Conservation (phyloP, 805 yeast species). For the Cyberlindnera mississippiensis region DNA sequence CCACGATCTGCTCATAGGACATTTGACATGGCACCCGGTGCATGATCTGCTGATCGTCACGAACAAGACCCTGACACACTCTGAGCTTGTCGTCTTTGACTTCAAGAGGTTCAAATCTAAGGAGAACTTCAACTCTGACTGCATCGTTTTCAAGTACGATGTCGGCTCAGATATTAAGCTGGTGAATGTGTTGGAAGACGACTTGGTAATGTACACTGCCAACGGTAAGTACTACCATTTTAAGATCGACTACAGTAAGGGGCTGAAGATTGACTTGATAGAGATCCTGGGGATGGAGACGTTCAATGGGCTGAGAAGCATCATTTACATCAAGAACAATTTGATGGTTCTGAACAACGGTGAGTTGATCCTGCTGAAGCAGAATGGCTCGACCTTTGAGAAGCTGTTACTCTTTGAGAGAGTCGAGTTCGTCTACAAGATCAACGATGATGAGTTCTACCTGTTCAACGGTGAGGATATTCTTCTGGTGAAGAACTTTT, state of each 20-base stretch:
- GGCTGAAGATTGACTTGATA: conserved; percentile 22
- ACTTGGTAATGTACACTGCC: conserved; percentile 21
- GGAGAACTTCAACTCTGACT: conserved; percentile 22
- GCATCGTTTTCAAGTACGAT: conserved; percentile 30
- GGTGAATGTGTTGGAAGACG: conserved; percentile 21
- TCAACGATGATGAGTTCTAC: conserved; percentile 27
- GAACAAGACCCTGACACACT: conserved; percentile 17
- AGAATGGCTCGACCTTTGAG: conserved; percentile 7
- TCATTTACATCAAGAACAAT: conserved; percentile 16
- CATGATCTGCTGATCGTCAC: conserved; percentile 20
- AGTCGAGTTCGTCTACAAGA: conserved; percentile 25
- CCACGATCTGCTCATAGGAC: conserved; percentile 19
- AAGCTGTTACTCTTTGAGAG: conserved; percentile 23
- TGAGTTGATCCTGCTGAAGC: conserved; percentile 22
- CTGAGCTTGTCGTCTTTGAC: conserved; percentile 26
- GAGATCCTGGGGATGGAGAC: conserved; percentile 17
- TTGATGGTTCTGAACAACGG: conserved; percentile 25
- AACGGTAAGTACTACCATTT: conserved; percentile 23
- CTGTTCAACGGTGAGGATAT: conserved; percentile 38
- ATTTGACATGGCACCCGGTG: conserved; percentile 21
- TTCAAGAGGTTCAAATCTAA: conserved; percentile 17
- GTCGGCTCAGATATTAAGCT: conserved; percentile 17
- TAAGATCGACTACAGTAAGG: conserved; percentile 16
- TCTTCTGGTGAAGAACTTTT: conserved; percentile 21
- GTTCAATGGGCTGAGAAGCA: conserved; percentile 9